Evolutionary conservation across 805 yeast species (phyloP).

Genomic region (Candida palmyrensis): DNA sequence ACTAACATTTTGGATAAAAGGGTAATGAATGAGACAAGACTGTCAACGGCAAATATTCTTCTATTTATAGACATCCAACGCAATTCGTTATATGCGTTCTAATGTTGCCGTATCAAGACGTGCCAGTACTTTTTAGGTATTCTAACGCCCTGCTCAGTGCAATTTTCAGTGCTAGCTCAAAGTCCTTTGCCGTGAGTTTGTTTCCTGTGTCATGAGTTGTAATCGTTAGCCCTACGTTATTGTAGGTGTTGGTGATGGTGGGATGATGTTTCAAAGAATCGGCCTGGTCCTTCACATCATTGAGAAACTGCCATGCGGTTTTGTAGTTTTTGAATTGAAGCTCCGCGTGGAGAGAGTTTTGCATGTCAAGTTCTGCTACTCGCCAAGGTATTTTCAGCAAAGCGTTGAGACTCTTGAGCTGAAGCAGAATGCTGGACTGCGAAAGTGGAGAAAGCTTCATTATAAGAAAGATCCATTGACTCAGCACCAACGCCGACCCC

Average conservation of each 20-base stretch:
- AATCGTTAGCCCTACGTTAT: constrained; percentile 46
- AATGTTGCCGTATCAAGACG: background rate
- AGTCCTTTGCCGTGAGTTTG: constrained; percentile 50
- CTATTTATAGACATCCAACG: too few relatives aligned
- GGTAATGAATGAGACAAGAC: too few relatives aligned
- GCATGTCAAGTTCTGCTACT: background rate
- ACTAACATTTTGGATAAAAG: too few relatives aligned
- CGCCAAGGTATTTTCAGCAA: background rate
- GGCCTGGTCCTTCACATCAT: constrained; percentile 50
- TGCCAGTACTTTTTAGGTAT: too few relatives aligned
- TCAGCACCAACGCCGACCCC: too few relatives aligned
- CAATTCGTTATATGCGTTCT: too few relatives aligned
- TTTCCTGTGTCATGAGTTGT: constrained; percentile 61
- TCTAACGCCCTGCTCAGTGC: background rate
- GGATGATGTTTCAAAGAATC: constrained; percentile 69
- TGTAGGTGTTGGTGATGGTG: constrained; percentile 58
- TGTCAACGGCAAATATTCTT: too few relatives aligned
- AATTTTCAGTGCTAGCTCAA: constrained; percentile 44
- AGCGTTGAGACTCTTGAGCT: background rate
- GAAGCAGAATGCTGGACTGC: background rate
- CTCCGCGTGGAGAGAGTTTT: constrained; percentile 23
- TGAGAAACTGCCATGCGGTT: constrained; percentile 64
- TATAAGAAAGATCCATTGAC: too few relatives aligned
- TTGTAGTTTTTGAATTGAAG: constrained; percentile 48
- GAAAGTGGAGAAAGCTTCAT: constrained; percentile 2